Base-by-base conservation (phyloP, 208 protist genomes). In the Porcisia deanei region DNA sequence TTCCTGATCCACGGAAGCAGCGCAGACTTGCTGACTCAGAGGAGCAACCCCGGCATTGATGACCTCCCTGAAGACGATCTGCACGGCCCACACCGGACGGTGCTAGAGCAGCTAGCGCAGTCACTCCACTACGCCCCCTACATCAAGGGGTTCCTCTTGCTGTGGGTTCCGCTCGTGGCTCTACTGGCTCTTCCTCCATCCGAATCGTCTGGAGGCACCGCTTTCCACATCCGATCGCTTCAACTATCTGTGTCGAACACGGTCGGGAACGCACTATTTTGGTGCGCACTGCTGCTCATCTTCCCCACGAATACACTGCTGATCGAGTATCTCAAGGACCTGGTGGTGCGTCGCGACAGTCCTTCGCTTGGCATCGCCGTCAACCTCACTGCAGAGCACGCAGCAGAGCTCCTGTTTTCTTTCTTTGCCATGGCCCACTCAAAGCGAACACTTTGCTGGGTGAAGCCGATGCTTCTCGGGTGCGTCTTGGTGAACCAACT, bases 401-500 rank as follows among this genome's bases (percentile, higher is more conserved):
- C 87, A 14, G 78, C 83, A 4, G 86, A 90, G 30, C 54, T 92
- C 5, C 59, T 90, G n/a, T 80, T 96, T 57, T 82, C 75, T 41
- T 59, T 96, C 52, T 65, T 83, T 22, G 78, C 87, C 6, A 71
- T 96, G 37, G 34, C 58, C 3, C 47, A 81, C 65, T 76, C 77
- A 63, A 63, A 76, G 74, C 55, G n/a, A 22, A 71, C 89, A 20
- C 76, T 91, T 34, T 83, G 76, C 55, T 91, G 85, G 63, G 85
- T 93, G 61, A 89, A 91, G 80, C 73, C 81, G 60, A 75, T 87
- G 59, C 67, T 92, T 55, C 64, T 92, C 20, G 89, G 91, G n/a
- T 92, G 85, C 67, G 84, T 88, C 30, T 71, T 96, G 25, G 66
- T 86, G n/a, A 82, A 93, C 76, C 75, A 93, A 74, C 77, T 96